A percentile compares a stretch with the other conserved stretches of the same genome.
Evolutionary conservation across 2,329 filamentous ascomycete species (phyloP).

Genomic region (Aspergillus texensis): DNA sequence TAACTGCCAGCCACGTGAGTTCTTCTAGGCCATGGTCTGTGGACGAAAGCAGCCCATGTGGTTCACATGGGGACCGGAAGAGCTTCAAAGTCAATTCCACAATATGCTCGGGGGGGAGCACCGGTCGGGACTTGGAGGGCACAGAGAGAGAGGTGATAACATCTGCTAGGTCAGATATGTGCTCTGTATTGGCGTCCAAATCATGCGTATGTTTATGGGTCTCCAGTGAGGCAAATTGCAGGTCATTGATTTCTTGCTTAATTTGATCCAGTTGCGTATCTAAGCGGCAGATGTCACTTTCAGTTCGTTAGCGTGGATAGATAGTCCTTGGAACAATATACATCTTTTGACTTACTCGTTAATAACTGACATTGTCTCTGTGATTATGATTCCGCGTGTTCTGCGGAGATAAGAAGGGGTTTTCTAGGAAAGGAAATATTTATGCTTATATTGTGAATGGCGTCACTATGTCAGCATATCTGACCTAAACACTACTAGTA

Average conservation of each 20-base stretch:
- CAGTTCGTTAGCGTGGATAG: not conserved
- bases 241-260: slow-evolving; percentile 46
- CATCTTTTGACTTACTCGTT: slow-evolving; percentile 12
- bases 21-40: slow-evolving; percentile 67
- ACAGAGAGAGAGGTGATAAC: slow-evolving; percentile 73
- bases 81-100: slow-evolving; percentile 61
- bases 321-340: not conserved
- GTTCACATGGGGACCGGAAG: slow-evolving; percentile 19
- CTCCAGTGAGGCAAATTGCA: slow-evolving; percentile 13
- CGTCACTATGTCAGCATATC: not conserved
- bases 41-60: slow-evolving; percentile 20
- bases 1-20: slow-evolving; percentile 85
- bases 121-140: slow-evolving; percentile 63
- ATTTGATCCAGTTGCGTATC: slow-evolving; percentile 62
- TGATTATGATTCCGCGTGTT: not conserved
- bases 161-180: slow-evolving; percentile 60
- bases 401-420: not conserved
- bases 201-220: slow-evolving; percentile 22
- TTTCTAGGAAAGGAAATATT: not conserved
- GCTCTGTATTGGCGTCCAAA: slow-evolving; percentile 15
- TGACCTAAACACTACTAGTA: not conserved
- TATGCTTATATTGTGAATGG: not conserved
- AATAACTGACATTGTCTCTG: slow-evolving; percentile 16
- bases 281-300: slow-evolving; percentile 58
- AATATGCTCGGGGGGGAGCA: slow-evolving; percentile 65